Percentiles rank a stretch among this genome's conserved stretches.
Evolutionary conservation across 2,329 filamentous ascomycete species (phyloP).

Genomic region (Beauveria caledonica): DNA sequence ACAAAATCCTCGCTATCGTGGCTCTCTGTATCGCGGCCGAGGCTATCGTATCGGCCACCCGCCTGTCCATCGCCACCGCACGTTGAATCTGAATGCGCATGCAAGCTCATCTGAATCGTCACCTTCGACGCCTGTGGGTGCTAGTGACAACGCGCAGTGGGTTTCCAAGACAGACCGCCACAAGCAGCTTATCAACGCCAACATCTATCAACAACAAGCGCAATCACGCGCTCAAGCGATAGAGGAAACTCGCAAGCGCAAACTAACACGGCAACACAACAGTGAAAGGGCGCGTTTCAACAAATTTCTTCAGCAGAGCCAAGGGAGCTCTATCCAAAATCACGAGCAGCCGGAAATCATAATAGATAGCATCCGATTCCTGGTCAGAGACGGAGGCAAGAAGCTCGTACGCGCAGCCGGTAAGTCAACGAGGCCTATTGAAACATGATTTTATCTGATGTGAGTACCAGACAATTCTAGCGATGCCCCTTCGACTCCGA

Average conservation of each 20-base stretch:
- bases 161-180: constrained; percentile 68
- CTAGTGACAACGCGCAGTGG: constrained; percentile 37
- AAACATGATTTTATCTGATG: not conserved
- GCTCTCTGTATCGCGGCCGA: constrained; percentile 26
- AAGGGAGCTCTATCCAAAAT: constrained; percentile 18
- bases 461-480: constrained; percentile 44
- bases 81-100: constrained; percentile 54
- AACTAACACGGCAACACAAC: constrained; percentile 43
- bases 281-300: constrained; percentile 52
- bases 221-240: constrained; percentile 63
- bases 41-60: constrained; percentile 30
- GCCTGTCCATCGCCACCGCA: constrained; percentile 38
- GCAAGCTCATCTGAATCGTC: constrained; percentile 29
- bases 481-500: constrained; percentile 61
- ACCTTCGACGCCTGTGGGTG: constrained; percentile 28
- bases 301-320: constrained; percentile 23
- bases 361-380: constrained; percentile 66
- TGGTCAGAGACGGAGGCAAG: constrained; percentile 67
- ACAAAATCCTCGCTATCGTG: constrained; percentile 25
- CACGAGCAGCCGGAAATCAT: constrained; percentile 50
- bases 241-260: constrained; percentile 56
- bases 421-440: constrained; percentile 29
- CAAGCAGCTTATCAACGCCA: constrained; percentile 74
- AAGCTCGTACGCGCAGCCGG: constrained; percentile 69
- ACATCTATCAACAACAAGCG: constrained; percentile 66